A percentile compares a stretch with the other conserved stretches of the same genome.
Evolutionary conservation across 495 filamentous ascomycete species (phyloP).

Genomic region (Cairneyella variabilis): DNA sequence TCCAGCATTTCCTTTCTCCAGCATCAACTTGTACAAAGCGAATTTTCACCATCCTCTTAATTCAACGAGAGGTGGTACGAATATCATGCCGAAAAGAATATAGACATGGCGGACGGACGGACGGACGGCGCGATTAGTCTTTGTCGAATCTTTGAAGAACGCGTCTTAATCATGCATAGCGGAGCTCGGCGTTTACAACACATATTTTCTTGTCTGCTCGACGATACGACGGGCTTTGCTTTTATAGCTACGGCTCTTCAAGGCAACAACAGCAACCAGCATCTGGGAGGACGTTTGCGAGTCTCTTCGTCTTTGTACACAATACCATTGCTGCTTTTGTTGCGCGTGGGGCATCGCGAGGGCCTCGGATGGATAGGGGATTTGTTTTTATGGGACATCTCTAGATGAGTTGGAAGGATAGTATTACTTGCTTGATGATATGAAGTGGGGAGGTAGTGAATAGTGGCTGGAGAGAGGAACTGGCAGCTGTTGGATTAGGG

Average conservation of each 20-base stretch:
- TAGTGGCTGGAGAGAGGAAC: neutral
- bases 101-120: slow-evolving; percentile 15
- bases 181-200: slow-evolving; percentile 14
- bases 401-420: neutral
- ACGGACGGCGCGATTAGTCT: slow-evolving; percentile 6
- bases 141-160: slow-evolving; percentile 2
- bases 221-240: no score
- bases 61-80: slow-evolving; percentile 16
- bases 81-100: slow-evolving; percentile 22
- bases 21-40: slow-evolving; percentile 13
- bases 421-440: neutral
- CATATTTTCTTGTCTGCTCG: neutral
- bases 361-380: neutral
- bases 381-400: neutral
- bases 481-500: neutral
- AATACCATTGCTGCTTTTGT: slow-evolving; percentile 5
- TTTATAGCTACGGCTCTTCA: no score
- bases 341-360: neutral
- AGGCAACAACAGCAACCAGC: no score
- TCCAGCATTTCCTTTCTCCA: neutral
- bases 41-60: slow-evolving; percentile 5
- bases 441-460: neutral
- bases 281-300: no score
- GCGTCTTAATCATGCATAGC: slow-evolving; percentile 21
- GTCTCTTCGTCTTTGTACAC: no score